These are phyloP conservation scores for Nicotiana paniculata DNA, from an alignment of 257 asterid species.

Conservation along the genomic window DNA sequence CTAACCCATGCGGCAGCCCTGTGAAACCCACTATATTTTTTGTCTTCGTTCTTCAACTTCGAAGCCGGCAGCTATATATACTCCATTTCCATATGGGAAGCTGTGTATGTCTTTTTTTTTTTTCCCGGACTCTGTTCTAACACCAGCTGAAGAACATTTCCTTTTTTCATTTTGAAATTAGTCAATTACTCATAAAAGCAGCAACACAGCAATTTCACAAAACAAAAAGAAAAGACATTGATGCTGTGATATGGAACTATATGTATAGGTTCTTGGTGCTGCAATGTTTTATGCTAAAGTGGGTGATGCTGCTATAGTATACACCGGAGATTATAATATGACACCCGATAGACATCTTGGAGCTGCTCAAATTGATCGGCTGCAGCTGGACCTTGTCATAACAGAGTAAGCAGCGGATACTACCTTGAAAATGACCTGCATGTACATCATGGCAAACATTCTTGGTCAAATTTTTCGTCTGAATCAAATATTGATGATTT, in stretches of 20 bases:
- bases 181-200: background rate
- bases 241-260: constrained; percentile 1
- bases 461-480: background rate
- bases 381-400: constrained; percentile 81
- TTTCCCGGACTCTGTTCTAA: background rate
- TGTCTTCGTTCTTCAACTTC: background rate
- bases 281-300: constrained; percentile 97
- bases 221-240: background rate
- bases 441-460: background rate
- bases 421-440: background rate
- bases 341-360: constrained; percentile 96
- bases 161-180: background rate
- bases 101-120: background rate
- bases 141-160: background rate
- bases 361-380: constrained; percentile 87
- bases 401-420: constrained; percentile 53
- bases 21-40: background rate
- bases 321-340: constrained; percentile 96
- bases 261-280: constrained; percentile 83
- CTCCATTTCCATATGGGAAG: background rate
- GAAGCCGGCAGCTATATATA: background rate
- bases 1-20: background rate
- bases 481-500: background rate
- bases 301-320: constrained; percentile 80
- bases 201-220: background rate